Evolutionary conservation across 441 rosid genomes (phyloP), one percentile per base, ranked within the genome.

Genomic region (Daphne laureola): DNA sequence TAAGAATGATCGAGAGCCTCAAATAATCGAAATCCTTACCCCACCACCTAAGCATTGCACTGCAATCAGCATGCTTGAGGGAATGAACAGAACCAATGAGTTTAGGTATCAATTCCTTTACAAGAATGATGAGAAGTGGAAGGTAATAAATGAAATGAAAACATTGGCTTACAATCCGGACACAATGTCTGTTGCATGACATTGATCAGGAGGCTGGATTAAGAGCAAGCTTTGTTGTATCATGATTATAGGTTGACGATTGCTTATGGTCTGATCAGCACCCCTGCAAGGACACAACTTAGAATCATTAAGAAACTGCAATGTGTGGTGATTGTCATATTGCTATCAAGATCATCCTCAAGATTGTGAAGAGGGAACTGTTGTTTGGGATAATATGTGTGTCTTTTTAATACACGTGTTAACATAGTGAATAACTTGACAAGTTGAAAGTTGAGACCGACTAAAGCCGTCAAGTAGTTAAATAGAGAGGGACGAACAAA

Each of bases 191-290:
- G 93, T 89, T 84, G 47, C 95, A 89, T 43, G 93, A 86, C 57
- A 84, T 89, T 17, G 96, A 89, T 69, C 83, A 86, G 70, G 95
- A 89, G 64, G 92, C 95, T 0, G 82, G n/a, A n/a, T n/a, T n/a
- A 89, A 72, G 95, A 89, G 65, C 95, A 89, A 55, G 90, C 95
- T 11, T 61, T 90, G 67, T 78, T 90, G 17, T 84, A 86, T 65
- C 97, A 89, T 53, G 82, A 93, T 43, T 95, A 89, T 57, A 72
- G 87, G 45, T 59, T 80, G 55, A 82, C 90, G 0, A 83, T 83
- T 62, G 90, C 86, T 23, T 83, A 70, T 31, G 87, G 87, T 31
- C 73, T 83, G 17, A 83, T 80, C 14, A 70, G 71, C 50, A 82
- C 90, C 6, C 90, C 84, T 0, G 74, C 84, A n/a, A 53, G 90